A percentile compares a stretch with the other conserved stretches of the same genome.
Conservation (phyloP, 371 early-diverging fungal genomes). For the Mucor piriformis region DNA sequence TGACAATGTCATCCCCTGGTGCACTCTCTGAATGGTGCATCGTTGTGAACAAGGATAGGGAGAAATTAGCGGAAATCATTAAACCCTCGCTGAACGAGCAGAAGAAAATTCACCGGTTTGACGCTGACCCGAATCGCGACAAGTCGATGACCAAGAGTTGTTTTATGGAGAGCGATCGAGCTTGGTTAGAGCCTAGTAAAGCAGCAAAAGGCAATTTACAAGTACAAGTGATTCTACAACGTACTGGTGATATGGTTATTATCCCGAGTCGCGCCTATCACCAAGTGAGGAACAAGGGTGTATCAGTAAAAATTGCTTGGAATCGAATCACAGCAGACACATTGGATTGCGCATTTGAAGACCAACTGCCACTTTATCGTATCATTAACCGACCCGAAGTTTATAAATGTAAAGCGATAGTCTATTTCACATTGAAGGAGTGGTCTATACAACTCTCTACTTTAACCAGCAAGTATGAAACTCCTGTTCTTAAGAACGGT, state of each 20-base stretch:
- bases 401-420: constrained; percentile 41
- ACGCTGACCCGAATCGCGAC: not conserved
- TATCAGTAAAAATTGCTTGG: constrained; percentile 45
- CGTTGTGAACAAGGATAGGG: constrained; percentile 20
- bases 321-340: constrained; percentile 36
- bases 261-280: constrained; percentile 45
- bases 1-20: constrained; percentile 23
- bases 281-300: constrained; percentile 40
- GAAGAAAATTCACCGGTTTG: not conserved
- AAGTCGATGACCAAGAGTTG: constrained; percentile 16
- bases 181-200: constrained; percentile 28
- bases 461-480: too few relatives aligned
- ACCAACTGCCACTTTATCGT: constrained; percentile 38
- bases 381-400: constrained; percentile 38
- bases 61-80: constrained; percentile 12
- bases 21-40: constrained; percentile 41
- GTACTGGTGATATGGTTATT: constrained; percentile 42
- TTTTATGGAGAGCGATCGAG: constrained; percentile 43
- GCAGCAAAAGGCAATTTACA: not conserved
- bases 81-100: not conserved
- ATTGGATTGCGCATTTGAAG: constrained; percentile 23
- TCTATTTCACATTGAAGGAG: constrained; percentile 19
- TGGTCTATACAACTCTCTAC: constrained; percentile 17
- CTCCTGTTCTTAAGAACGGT: not conserved
- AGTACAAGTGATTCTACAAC: constrained; percentile 32